These are phyloP conservation scores for Pneumocystis jirovecii DNA, from an alignment of 1,139 yeast species.

Conservation along the genomic window DNA sequence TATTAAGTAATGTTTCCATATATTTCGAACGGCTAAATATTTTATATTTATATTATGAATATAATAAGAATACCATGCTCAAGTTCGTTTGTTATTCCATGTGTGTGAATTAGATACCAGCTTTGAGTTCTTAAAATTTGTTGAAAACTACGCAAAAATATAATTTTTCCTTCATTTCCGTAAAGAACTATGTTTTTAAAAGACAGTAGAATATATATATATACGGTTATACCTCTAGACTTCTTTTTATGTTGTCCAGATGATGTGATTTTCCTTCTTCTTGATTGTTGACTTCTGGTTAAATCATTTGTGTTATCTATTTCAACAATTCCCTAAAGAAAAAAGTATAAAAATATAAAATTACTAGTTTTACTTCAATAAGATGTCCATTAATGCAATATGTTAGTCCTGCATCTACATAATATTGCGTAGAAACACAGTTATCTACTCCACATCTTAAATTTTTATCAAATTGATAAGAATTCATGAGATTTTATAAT, in stretches of 20 bases:
- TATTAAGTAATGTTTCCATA: background rate
- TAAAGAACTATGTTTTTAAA: background rate
- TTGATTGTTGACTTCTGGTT: background rate
- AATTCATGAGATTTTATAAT: background rate
- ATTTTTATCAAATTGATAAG: background rate
- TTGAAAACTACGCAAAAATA: background rate
- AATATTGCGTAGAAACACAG: background rate
- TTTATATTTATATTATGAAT: background rate
- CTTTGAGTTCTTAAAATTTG: background rate
- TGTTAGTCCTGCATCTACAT: background rate
- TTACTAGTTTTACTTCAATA: background rate
- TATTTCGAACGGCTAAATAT: background rate
- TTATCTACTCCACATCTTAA: background rate
- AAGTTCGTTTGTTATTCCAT: background rate
- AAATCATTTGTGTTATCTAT: background rate
- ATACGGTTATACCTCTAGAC: background rate
- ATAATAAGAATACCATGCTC: background rate
- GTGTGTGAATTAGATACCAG: background rate
- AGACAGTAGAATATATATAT: background rate
- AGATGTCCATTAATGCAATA: background rate
- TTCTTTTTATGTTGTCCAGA: background rate
- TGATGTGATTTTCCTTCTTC: background rate
- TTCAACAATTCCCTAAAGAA: background rate
- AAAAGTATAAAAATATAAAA: background rate
- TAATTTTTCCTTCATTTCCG: background rate